A percentile compares a stretch with the other conserved stretches of the same genome.
Conservation (phyloP, 495 filamentous ascomycete genomes). For the Apodospora peruviana region DNA sequence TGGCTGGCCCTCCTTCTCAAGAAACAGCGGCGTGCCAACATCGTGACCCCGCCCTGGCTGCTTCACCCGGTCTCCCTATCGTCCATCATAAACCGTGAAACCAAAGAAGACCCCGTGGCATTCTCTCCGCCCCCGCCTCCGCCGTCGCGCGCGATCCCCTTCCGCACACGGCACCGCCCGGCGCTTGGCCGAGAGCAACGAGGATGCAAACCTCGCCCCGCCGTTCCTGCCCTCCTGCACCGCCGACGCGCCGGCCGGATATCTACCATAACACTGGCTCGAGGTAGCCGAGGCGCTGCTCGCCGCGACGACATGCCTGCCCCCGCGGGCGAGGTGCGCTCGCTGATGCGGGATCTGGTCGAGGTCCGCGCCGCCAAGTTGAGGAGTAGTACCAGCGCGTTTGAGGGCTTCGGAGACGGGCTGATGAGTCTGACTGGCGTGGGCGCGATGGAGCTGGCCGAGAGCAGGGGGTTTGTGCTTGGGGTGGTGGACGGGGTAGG, state of each 20-base stretch:
- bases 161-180: constrained; percentile 26
- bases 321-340: constrained; percentile 60
- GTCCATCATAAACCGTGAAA: constrained; percentile 74
- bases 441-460: constrained; percentile 85
- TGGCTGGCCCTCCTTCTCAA: constrained; percentile 98
- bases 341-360: constrained; percentile 72
- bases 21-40: constrained; percentile 89
- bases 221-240: constrained; percentile 57
- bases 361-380: constrained; percentile 90
- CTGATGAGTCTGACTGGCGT: constrained; percentile 75
- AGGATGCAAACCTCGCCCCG: no score
- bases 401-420: constrained; percentile 63
- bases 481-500: constrained; percentile 85
- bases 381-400: constrained; percentile 60
- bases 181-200: constrained; percentile 3
- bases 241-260: constrained; percentile 54
- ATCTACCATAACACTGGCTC: constrained; percentile 67
- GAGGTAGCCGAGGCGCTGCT: no score
- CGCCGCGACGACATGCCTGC: constrained; percentile 81
- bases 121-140: constrained; percentile 73
- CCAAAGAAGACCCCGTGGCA: constrained; percentile 51
- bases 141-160: constrained; percentile 41
- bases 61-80: constrained; percentile 63
- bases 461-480: constrained; percentile 76
- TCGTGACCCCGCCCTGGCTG: constrained; percentile 86